Evolutionary conservation across 352 stramenopile species (phyloP), one percentile per base, ranked within the genome.

Genomic region (Bremia lactucae): DNA sequence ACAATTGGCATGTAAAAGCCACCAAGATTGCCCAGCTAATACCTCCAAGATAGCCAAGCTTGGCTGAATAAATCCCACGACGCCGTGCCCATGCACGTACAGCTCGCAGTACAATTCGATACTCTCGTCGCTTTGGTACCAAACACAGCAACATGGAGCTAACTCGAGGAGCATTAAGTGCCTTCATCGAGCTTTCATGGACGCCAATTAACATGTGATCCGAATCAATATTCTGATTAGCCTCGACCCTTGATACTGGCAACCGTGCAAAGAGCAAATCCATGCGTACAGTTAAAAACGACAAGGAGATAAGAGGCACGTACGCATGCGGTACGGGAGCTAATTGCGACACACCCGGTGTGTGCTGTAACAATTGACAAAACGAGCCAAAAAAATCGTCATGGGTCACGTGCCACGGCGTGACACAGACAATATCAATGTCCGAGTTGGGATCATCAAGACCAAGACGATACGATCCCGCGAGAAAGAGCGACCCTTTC

Each of bases 21-120:
- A 97, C 88, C 21, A 99, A 62, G 39, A 99, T 98, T n/a, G 94
- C 91, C 73, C 83, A 98, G 57, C 97, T 99, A 18, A 99, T 93
- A 10, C 95, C 96, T 41, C 96, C 95, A 16, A 98, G 62, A 54
- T 98, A 98, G 2, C 95, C 95, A 6, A 98, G 67, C 42, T 97
- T 95, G 41, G 97, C 97, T 14, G 82, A 96, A 57, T 99, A 98
- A 37, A 99, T 79, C 20, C 96, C 95, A 31, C 96, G 83, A 39
- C 78, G 72, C 33, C 72, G 72, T 9, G 74, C 77, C 74, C 72
- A 90, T n/a, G 72, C 60, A 20, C 77, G 74, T 13, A 87, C 72
- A n/a, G 77, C 72, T 39, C 72, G 67, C 29, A 85, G 35, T 14
- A 90, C 72, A 16, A 86, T 77, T 7, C 96, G 72, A 68, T 97